These are phyloP conservation scores for Zychaea mexicana DNA, from an alignment of 371 early-diverging fungal species.

Conservation along the genomic window DNA sequence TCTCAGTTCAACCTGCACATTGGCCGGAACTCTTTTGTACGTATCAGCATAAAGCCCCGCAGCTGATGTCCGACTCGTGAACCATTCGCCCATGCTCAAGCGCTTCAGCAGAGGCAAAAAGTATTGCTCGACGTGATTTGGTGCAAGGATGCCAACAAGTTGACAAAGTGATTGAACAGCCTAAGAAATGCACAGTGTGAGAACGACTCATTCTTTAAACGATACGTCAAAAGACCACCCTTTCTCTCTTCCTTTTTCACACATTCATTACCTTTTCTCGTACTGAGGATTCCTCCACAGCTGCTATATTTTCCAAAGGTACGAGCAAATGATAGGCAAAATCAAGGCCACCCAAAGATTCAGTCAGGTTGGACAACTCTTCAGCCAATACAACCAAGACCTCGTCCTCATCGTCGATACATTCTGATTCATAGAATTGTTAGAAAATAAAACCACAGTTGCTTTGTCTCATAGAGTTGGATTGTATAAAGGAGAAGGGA, in stretches of 20 bases:
- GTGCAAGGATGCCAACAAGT: conserved; percentile 65
- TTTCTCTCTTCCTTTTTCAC: neutral
- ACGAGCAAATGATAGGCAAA: conserved; percentile 84
- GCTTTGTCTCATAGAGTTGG: neutral
- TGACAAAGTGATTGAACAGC: conserved; percentile 93
- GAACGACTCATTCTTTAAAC: neutral
- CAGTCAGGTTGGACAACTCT: conserved; percentile 90
- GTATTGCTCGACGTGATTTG: conserved; percentile 82
- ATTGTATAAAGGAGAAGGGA: neutral
- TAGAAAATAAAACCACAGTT: neutral
- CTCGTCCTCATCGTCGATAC: conserved; percentile 99
- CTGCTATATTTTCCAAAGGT: conserved; percentile 95
- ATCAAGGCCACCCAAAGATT: conserved; percentile 88
- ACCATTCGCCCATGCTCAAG: conserved; percentile 96
- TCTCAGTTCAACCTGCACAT: conserved; percentile 85
- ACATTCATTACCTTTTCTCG: conserved; percentile 96
- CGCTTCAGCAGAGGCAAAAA: conserved; percentile 91
- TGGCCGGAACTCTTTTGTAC: conserved; percentile 72
- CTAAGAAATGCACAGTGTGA: conserved; percentile 38
- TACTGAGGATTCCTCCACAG: conserved; percentile 96
- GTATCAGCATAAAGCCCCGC: conserved; percentile 89
- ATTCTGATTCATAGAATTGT: conserved; percentile 63
- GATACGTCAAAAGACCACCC: conserved; percentile 1
- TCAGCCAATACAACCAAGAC: conserved; percentile 93
- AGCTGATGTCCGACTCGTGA: conserved; percentile 94